Conservation (phyloP, 371 early-diverging fungal species). For the Mortierella sp. region DNA sequence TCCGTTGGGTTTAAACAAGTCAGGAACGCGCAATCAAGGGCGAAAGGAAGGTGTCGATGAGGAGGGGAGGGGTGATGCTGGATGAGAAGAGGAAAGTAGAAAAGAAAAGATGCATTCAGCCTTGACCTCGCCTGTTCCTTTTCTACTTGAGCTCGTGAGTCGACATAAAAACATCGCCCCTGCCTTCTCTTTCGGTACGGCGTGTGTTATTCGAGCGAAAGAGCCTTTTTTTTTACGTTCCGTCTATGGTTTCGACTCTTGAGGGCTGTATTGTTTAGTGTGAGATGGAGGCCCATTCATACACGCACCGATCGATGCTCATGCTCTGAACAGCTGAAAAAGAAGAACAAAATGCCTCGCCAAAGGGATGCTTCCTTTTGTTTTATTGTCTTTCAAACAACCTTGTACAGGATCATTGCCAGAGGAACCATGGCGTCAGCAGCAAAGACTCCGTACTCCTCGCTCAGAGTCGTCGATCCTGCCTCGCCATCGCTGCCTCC, state of each 20-base stretch:
- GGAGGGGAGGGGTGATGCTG: neutral
- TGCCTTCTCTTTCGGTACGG: neutral
- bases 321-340: neutral
- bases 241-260: neutral
- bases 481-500: neutral
- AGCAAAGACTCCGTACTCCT: constrained; percentile 55
- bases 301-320: neutral
- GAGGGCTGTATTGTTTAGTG: neutral
- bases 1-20: neutral
- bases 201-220: neutral
- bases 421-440: constrained; percentile 53
- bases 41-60: neutral
- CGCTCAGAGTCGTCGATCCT: constrained; percentile 21
- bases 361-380: neutral
- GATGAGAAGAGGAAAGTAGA: neutral
- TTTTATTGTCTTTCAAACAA: constrained; percentile 15
- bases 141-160: neutral
- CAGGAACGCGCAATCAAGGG: neutral
- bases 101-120: constrained; percentile 2
- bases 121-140: neutral
- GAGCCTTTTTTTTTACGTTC: neutral
- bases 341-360: neutral
- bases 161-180: neutral
- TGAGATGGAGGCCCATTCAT: neutral
- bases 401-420: constrained; percentile 54